Evolutionary conservation across 2,329 filamentous ascomycete genomes (phyloP), one percentile per base, ranked within the genome.

Genomic region (Exserohilum rostratum): DNA sequence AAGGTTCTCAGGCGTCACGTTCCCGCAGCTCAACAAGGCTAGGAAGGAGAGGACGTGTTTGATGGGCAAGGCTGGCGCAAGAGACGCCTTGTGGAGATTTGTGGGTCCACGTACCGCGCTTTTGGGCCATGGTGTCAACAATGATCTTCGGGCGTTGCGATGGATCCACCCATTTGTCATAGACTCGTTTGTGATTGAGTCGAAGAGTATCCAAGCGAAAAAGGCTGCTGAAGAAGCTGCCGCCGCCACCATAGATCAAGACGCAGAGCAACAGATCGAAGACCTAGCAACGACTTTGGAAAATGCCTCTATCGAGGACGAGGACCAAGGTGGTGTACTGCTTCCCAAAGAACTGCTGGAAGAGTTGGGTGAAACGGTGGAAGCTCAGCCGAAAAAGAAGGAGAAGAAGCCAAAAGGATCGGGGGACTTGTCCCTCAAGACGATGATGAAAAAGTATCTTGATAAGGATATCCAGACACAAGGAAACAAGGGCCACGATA

Each of bases 401-500:
- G 46, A 49, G 50, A 45, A 35, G 25, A 35, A 38, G 17, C 18
- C 40, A n/a, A 53, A 48, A 25, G 46, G 52, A 20, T 46, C 38
- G 18, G 57, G 53, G 30, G 34, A 52, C 10, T 38, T 60, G 40
- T 58, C 67, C 25, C 55, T 98, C 51, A 96, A 95, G 77, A 96
- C 86, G 80, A 84, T 98, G 2, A 83, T 89, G 0, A 87, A 92
- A 62, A 92, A 91, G 69, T 95, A 93, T 66, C 83, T 97, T 18
- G 83, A 83, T 45, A 88, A 90, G 51, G 90, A 95, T 72, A 96
- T 98, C 50, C 93, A 98, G 72, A 90, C 89, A 66, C 88, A 87
- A 45, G 81, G 80, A 6, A 58, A 66, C 7, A 57, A 66, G 13
- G 93, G 93, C 18, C 93, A 98, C 71, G 89, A 97, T 80, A 93